These are phyloP conservation scores for Heterobasidion irregulare DNA, from an alignment of 1,284 basidiomycete genomes.

Conservation along the genomic window DNA sequence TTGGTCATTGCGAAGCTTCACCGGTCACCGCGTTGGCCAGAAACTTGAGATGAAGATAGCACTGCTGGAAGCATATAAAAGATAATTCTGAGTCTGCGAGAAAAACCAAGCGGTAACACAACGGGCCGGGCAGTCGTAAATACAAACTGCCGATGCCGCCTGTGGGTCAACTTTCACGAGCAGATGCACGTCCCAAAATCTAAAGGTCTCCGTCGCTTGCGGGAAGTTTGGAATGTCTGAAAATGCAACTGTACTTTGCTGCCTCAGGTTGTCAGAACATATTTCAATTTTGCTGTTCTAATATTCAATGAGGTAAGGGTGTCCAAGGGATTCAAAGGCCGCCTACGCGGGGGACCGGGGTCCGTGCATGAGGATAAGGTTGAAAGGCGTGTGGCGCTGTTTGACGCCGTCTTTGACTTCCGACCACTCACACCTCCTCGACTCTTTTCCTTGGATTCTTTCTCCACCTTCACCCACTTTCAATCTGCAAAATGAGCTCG, in stretches of 20 bases:
- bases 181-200: background rate
- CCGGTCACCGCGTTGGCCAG: background rate
- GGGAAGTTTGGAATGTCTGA: background rate
- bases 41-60: background rate
- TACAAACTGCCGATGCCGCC: background rate
- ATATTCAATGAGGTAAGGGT: background rate
- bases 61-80: too few species aligned
- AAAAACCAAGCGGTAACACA: background rate
- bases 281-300: too few species aligned
- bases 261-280: too few species aligned
- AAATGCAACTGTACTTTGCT: too few species aligned
- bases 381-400: slow-evolving; percentile 8
- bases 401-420: slow-evolving; percentile 12
- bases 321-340: background rate
- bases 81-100: too few species aligned
- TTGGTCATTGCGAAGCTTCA: slow-evolving; percentile 17
- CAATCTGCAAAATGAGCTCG: slow-evolving; percentile 48
- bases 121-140: background rate
- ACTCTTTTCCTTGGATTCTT: slow-evolving; percentile 16
- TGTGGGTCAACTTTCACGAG: background rate
- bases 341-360: background rate
- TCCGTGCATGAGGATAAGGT: slow-evolving; percentile 8
- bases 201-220: background rate
- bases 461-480: slow-evolving; percentile 10
- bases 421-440: slow-evolving; percentile 13